A percentile compares a stretch with the other conserved stretches of the same genome.
Conservation (phyloP, 768 basidiomycete species). For the Suillus occidentalis region DNA sequence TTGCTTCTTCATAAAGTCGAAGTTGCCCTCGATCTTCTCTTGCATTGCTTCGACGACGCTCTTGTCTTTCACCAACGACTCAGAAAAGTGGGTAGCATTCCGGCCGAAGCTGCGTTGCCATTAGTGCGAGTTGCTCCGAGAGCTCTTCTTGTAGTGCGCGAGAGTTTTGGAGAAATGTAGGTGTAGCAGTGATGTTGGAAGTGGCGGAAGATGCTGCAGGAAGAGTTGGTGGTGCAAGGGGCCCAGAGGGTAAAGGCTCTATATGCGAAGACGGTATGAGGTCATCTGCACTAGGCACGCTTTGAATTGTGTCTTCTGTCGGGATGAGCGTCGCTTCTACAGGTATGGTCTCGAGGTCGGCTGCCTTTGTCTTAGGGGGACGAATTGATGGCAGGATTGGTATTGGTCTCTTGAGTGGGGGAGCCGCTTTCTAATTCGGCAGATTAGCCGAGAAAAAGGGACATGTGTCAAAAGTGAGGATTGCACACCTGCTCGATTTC, state of each 20-base stretch:
- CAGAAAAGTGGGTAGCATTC: slow-evolving; percentile 79
- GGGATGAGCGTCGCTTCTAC: slow-evolving; percentile 25
- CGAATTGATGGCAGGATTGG: slow-evolving; percentile 58
- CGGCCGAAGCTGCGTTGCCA: slow-evolving; percentile 87
- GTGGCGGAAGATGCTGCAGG: slow-evolving; percentile 31
- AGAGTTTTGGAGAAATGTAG: slow-evolving; percentile 53
- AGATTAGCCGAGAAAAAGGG: neutral
- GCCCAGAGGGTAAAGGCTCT: neutral
- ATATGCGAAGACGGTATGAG: slow-evolving; percentile 43
- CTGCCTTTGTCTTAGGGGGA: slow-evolving; percentile 31
- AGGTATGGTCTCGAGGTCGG: slow-evolving; percentile 6
- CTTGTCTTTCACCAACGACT: slow-evolving; percentile 72
- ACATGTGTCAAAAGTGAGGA: neutral
- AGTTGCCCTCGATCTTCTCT: slow-evolving; percentile 73
- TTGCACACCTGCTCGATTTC: slow-evolving; percentile 51
- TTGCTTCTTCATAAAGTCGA: slow-evolving; percentile 65
- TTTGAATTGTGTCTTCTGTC: slow-evolving; percentile 19
- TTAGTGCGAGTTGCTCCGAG: slow-evolving; percentile 69
- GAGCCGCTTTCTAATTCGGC: slow-evolving; percentile 40
- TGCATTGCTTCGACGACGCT: slow-evolving; percentile 64
- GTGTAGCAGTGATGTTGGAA: slow-evolving; percentile 34
- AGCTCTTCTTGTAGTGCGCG: slow-evolving; percentile 71
- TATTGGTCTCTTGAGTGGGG: slow-evolving; percentile 39
- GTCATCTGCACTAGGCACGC: slow-evolving; percentile 20
- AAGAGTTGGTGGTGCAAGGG: slow-evolving; percentile 18